A percentile compares a stretch with the other conserved stretches of the same genome.
Conservation (phyloP, 345 rosid species). For the Corchorus olitorius region DNA sequence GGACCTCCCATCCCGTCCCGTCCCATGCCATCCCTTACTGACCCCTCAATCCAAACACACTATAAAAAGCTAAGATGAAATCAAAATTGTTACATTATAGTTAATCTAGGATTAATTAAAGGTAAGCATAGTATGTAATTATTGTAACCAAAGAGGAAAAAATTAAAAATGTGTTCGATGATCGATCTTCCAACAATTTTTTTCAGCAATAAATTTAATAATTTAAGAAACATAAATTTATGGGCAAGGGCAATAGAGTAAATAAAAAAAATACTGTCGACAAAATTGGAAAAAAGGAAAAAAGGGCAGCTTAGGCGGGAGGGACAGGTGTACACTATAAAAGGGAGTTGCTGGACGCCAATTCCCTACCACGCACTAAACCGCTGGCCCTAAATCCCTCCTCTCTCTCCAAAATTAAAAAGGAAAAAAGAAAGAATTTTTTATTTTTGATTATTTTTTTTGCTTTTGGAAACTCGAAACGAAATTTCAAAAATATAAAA, state of each 20-base stretch:
- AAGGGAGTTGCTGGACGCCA: neutral
- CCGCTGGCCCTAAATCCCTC: constrained; percentile 4
- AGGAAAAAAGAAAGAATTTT: neutral
- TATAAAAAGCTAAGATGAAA: too few species aligned
- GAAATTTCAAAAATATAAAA: neutral
- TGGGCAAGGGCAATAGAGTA: neutral
- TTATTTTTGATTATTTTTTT: neutral
- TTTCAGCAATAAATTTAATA: neutral
- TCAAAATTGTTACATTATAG: too few species aligned
- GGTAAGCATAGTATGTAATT: too few species aligned
- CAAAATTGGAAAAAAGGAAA: neutral
- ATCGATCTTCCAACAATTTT: neutral
- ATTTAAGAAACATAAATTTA: neutral
- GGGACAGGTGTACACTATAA: constrained; percentile 10
- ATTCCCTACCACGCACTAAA: neutral
- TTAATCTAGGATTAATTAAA: too few species aligned
- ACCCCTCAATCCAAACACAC: too few species aligned
- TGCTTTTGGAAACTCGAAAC: neutral
- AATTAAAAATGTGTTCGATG: neutral
- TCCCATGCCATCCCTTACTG: too few species aligned
- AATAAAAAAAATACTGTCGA: neutral
- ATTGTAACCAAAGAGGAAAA: neutral
- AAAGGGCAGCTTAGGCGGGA: neutral
- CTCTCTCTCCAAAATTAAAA: neutral
- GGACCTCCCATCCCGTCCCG: too few species aligned